Evolutionary conservation across 306 rosid genomes (phyloP), one percentile per base, ranked within the genome.

Genomic region (Cucurbita ficifolia): DNA sequence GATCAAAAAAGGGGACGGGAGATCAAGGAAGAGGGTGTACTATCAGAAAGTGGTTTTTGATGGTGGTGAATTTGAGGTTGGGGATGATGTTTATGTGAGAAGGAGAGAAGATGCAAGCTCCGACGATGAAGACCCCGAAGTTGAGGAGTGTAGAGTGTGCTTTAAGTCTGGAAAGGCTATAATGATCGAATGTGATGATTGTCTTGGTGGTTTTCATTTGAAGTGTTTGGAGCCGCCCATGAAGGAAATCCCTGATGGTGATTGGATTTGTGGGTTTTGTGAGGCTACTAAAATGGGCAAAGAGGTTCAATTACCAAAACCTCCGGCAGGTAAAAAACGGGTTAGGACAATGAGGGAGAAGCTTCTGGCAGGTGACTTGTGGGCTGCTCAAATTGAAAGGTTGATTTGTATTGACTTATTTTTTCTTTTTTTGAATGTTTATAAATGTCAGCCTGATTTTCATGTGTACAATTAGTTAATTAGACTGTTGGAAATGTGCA

Each of bases 101-200:
- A 94, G 88, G 80, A 89, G 89, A 77, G 96, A 89, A 78, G 95
- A 86, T 57, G 84, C 83, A 3, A 52, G 74, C 53, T 92, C 96
- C 0, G 98, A 90, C 8, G 80, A 84, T 0, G 98, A 88, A 72
- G 87, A 80, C 52, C 87, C 81, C 0, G 96, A 90, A 76, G 60
- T 75, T 61, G 98, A 94, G 83, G 92, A 87, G 33, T 94, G 98
- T 57, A 84, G 83, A 76, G 63, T 94, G 73, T 94, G 98, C 76
- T 94, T 90, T 54, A 58, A 67, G 77, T 58, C 85, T 10, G 87
- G 94, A 2, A 68, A 65, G 33, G 84, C 84, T 35, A 75, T 86
- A 36, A 90, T 94, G 98, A 79, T 94, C 38, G 98, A 94, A 81
- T 94, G 98, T 48, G 98, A 94, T 51, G 96, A 83, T 81, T 94